These are phyloP conservation scores for Leptographium wingfieldii DNA, from an alignment of 2,329 filamentous ascomycete species.

Conservation along the genomic window DNA sequence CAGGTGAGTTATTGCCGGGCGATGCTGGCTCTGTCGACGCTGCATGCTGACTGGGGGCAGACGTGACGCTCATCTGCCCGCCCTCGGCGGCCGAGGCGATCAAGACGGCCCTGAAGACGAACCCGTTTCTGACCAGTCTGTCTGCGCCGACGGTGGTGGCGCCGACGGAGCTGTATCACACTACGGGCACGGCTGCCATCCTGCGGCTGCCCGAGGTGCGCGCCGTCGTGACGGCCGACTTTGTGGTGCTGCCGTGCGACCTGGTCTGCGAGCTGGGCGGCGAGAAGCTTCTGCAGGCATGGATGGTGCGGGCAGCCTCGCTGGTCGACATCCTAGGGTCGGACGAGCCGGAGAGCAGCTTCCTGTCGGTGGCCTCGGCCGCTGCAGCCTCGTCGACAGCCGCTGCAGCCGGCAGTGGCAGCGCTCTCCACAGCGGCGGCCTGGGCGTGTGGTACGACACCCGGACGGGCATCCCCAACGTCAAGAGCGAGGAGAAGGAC, in stretches of 20 bases:
- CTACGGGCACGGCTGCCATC: constrained; percentile 80
- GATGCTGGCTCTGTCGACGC: neutral
- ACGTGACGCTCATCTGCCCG: constrained; percentile 50
- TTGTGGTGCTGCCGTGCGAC: constrained; percentile 85
- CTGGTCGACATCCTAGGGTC: constrained; percentile 49
- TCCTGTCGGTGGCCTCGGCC: constrained; percentile 14
- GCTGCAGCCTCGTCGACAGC: neutral
- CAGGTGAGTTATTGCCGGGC: constrained; percentile 36
- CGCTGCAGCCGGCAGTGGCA: neutral
- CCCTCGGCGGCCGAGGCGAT: constrained; percentile 55
- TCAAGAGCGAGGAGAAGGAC: constrained; percentile 88
- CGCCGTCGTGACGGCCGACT: constrained; percentile 68
- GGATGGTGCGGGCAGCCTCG: constrained; percentile 75
- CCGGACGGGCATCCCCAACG: constrained; percentile 50
- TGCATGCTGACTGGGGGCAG: constrained; percentile 21
- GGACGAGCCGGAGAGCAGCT: constrained; percentile 9
- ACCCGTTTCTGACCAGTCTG: constrained; percentile 63
- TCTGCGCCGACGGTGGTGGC: constrained; percentile 65
- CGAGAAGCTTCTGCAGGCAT: constrained; percentile 72
- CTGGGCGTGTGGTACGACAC: constrained; percentile 88
- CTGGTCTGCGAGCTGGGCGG: constrained; percentile 82
- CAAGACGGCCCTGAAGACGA: constrained; percentile 58
- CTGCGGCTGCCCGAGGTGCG: constrained; percentile 74
- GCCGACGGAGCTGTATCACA: constrained; percentile 63
- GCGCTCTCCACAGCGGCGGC: constrained; percentile 50